Percentiles rank a stretch among this genome's conserved stretches.
phyloP scores from a whole-genome alignment of 2,329 filamentous ascomycete species.

The Diaporthe eres region DNA sequence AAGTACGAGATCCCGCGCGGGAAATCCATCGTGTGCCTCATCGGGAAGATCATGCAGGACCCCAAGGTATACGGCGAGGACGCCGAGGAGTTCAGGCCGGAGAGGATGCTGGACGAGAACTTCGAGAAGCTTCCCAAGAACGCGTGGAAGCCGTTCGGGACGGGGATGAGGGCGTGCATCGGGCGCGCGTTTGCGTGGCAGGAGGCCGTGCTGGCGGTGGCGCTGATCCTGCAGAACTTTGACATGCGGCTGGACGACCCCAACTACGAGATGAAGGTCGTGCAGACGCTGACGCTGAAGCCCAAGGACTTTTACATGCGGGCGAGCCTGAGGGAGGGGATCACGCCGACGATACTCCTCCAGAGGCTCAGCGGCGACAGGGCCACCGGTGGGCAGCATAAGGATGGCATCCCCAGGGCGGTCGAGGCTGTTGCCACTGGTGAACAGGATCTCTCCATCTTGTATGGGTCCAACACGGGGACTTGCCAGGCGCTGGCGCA shows the following conservation, averaged over 20 bases:
- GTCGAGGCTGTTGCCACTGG: conserved; percentile 31
- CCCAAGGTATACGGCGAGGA: conserved; percentile 75
- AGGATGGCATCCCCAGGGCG: conserved; percentile 55
- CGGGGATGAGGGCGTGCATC: conserved; percentile 74
- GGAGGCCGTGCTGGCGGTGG: conserved; percentile 73
- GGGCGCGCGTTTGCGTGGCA: conserved; percentile 83
- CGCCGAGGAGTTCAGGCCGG: conserved; percentile 76
- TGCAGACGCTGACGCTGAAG: conserved; percentile 73
- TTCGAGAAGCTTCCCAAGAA: conserved; percentile 74
- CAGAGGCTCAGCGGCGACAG: conserved; percentile 56
- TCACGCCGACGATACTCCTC: conserved; percentile 63
- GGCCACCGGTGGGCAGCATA: conserved; percentile 61
- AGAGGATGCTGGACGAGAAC: conserved; percentile 78
- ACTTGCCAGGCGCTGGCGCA: conserved; percentile 79
- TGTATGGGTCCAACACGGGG: conserved; percentile 81
- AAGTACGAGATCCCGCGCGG: conserved; percentile 72
- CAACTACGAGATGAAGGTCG: conserved; percentile 68
- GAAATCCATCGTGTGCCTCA: conserved; percentile 63
- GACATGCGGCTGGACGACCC: conserved; percentile 75
- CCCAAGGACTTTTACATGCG: conserved; percentile 75
- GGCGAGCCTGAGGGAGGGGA: conserved; percentile 73
- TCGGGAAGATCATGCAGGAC: conserved; percentile 72
- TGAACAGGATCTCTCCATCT: conserved; percentile 68
- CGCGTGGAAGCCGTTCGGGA: conserved; percentile 79
- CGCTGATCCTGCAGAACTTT: conserved; percentile 79